A percentile compares a stretch with the other conserved stretches of the same genome.
phyloP scores from a whole-genome alignment of 2,329 filamentous ascomycete species.

The Aspergillus japonicus region DNA sequence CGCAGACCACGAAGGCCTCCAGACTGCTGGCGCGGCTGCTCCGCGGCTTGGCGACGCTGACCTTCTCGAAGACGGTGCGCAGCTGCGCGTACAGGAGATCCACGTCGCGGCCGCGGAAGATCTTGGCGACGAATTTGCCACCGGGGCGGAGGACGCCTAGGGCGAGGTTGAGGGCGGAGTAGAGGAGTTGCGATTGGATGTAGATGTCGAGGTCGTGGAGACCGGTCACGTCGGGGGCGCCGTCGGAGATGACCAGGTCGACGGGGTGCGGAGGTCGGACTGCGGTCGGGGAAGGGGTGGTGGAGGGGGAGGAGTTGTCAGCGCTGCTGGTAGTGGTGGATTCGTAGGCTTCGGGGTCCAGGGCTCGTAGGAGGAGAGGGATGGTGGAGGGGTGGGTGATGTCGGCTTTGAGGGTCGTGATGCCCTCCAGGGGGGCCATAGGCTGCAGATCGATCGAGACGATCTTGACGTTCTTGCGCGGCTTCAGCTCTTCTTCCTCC shows the following conservation, averaged over 20 bases:
- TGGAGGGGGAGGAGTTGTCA: constrained; percentile 21
- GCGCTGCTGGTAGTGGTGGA: constrained; percentile 28
- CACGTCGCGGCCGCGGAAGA: constrained; percentile 93
- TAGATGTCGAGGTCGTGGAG: constrained; percentile 98
- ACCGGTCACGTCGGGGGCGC: constrained; percentile 93
- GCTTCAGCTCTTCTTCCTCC: constrained; percentile 39
- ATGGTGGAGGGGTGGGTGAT: constrained; percentile 97
- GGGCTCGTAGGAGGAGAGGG: constrained; percentile 77
- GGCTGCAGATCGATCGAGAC: constrained; percentile 95
- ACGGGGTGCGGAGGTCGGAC: constrained; percentile 70
- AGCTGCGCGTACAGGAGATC: constrained; percentile 92
- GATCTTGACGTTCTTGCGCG: constrained; percentile 78
- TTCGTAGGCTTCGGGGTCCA: constrained; percentile 69
- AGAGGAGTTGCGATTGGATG: constrained; percentile 91
- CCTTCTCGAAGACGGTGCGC: constrained; percentile 82
- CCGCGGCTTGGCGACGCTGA: constrained; percentile 88
- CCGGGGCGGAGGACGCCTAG: constrained; percentile 89
- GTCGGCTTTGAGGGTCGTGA: constrained; percentile 87
- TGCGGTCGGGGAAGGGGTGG: constrained; percentile 37
- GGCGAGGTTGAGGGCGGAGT: constrained; percentile 88
- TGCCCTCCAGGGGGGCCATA: constrained; percentile 89
- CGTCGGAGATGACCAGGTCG: constrained; percentile 91
- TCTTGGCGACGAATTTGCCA: constrained; percentile 96
- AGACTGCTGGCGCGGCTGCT: constrained; percentile 95
- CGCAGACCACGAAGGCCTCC: constrained; percentile 93